Percentiles rank a stretch among this genome's conserved stretches.
Evolutionary conservation across 2,329 filamentous ascomycete species (phyloP).

Genomic region (Lizonia empirigonia): DNA sequence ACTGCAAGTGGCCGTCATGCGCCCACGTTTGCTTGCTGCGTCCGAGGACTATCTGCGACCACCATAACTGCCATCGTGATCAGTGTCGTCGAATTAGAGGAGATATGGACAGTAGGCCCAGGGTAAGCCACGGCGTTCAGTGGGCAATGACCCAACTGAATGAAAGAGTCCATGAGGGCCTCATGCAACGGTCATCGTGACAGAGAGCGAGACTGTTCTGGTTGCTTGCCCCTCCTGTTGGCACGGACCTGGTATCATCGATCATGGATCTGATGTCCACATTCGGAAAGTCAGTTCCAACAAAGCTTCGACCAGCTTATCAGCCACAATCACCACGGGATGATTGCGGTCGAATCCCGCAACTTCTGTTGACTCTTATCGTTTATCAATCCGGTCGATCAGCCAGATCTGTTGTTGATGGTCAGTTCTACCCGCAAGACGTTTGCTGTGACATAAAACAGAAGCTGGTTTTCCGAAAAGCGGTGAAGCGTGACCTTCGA

Average conservation of each 20-base stretch:
- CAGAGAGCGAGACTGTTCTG: constrained; percentile 29
- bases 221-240: constrained; percentile 33
- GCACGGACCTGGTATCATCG: constrained; percentile 28
- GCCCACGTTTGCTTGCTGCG: constrained; percentile 23
- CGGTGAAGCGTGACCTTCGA: neutral
- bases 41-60: constrained; percentile 16
- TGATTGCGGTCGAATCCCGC: constrained; percentile 18
- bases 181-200: constrained; percentile 30
- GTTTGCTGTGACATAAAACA: constrained; percentile 5
- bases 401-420: neutral
- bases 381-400: constrained; percentile 9
- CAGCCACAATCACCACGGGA: constrained; percentile 22
- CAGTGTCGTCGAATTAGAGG: constrained; percentile 17
- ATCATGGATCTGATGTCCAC: constrained; percentile 38
- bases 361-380: constrained; percentile 26
- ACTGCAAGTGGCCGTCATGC: constrained; percentile 25
- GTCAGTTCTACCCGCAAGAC: neutral
- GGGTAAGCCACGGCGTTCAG: constrained; percentile 14
- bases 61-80: constrained; percentile 33
- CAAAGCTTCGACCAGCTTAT: constrained; percentile 26
- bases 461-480: neutral
- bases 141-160: constrained; percentile 17
- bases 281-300: constrained; percentile 29
- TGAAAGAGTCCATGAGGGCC: constrained; percentile 19
- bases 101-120: constrained; percentile 14